These are phyloP conservation scores for Ettlia oleoabundans DNA, from an alignment of 139 green algal genomes.

Conservation along the genomic window DNA sequence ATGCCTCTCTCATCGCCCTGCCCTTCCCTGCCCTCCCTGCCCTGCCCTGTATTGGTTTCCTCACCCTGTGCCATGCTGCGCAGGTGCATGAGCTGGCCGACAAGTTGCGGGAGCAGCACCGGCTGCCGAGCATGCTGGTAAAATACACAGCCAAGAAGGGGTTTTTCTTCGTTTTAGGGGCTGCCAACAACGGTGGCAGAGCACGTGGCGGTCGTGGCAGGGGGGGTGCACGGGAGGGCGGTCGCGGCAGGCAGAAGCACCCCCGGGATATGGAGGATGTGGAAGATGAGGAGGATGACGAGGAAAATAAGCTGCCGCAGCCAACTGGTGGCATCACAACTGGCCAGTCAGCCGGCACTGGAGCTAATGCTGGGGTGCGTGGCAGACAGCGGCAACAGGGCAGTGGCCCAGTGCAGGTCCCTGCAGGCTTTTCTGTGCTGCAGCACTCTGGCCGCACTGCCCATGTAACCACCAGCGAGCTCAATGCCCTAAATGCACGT, in stretches of 20 bases:
- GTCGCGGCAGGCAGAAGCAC: neutral
- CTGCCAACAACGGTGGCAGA: neutral
- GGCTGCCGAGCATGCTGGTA: constrained; percentile 56
- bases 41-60: too few relatives aligned
- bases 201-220: neutral
- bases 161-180: constrained; percentile 23
- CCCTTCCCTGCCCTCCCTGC: too few relatives aligned
- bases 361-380: neutral
- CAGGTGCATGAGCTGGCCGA: constrained; percentile 74
- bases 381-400: neutral
- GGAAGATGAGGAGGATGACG: neutral
- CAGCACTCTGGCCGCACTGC: constrained; percentile 47
- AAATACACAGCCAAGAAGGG: constrained; percentile 62
- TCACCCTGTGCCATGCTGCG: too few relatives aligned
- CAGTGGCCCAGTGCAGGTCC: neutral
- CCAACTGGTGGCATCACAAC: too few relatives aligned
- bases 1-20: too few relatives aligned
- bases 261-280: neutral
- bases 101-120: constrained; percentile 35
- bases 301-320: neutral
- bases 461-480: constrained; percentile 77
- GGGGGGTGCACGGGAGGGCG: neutral
- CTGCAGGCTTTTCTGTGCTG: constrained; percentile 63
- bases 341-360: too few relatives aligned
- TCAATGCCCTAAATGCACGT: constrained; percentile 87